These are phyloP conservation scores for Neonectria faginata DNA, from an alignment of 2,329 filamentous ascomycete genomes.

Conservation along the genomic window DNA sequence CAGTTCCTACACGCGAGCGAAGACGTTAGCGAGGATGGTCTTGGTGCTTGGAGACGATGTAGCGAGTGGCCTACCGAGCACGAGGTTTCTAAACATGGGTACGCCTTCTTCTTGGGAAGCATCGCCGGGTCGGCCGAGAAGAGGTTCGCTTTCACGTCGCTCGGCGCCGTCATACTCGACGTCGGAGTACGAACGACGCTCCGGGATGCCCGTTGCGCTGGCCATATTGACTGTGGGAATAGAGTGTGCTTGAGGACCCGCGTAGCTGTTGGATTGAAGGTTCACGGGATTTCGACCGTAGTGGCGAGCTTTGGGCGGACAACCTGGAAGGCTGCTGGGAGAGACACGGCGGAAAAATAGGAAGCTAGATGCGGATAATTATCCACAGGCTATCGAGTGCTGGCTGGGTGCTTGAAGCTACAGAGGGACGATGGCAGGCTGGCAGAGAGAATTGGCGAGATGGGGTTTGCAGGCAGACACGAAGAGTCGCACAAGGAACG, in stretches of 20 bases:
- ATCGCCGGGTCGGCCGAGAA: constrained; percentile 72
- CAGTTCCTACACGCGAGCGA: constrained; percentile 74
- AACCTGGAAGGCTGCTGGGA: background rate
- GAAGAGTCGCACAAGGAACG: background rate
- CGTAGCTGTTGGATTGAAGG: constrained; percentile 5
- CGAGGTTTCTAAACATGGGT: constrained; percentile 76
- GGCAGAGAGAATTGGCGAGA: background rate
- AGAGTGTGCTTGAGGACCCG: background rate
- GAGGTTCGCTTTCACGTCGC: constrained; percentile 55
- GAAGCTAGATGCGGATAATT: background rate
- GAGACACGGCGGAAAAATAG: background rate
- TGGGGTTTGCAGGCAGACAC: background rate
- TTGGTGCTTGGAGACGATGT: constrained; percentile 2
- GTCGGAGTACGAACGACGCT: constrained; percentile 54
- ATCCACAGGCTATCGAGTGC: background rate
- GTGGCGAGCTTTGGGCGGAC: background rate
- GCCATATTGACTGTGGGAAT: constrained; percentile 64
- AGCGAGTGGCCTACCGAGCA: constrained; percentile 69
- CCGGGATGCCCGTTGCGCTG: constrained; percentile 75
- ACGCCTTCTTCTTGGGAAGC: constrained; percentile 75
- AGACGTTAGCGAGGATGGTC: constrained; percentile 17
- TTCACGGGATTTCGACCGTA: background rate
- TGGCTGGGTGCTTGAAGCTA: background rate
- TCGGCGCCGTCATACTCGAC: constrained; percentile 42
- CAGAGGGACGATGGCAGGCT: background rate